Conservation (phyloP, 1,139 yeast species). For the Suhomyces bribrorum region DNA sequence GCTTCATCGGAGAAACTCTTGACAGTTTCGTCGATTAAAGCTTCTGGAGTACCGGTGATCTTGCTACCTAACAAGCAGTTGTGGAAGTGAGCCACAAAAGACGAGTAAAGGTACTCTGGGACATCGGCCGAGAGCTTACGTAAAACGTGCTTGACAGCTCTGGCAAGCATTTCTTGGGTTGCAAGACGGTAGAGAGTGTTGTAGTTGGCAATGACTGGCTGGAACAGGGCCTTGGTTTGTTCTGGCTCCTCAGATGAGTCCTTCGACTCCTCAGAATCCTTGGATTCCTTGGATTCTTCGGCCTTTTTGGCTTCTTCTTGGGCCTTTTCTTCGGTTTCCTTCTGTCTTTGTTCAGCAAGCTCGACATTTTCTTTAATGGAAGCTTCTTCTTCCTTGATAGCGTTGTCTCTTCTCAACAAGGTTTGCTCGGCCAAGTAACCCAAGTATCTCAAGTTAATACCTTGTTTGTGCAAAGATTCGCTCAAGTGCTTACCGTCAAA, state of each 20-base stretch:
- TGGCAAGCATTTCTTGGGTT: constrained; percentile 71
- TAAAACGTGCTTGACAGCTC: constrained; percentile 76
- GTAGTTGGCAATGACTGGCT: constrained; percentile 45
- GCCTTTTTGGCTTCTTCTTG: constrained; percentile 33
- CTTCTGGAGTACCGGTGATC: constrained; percentile 46
- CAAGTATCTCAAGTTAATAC: constrained; percentile 87
- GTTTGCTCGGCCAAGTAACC: constrained; percentile 57
- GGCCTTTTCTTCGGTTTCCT: constrained; percentile 32
- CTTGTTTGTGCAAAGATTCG: constrained; percentile 67
- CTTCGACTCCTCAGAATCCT: constrained; percentile 27
- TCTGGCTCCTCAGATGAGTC: constrained; percentile 26
- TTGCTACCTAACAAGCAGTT: constrained; percentile 64
- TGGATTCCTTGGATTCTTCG: constrained; percentile 20
- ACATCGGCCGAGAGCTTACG: constrained; percentile 48
- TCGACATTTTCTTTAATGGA: constrained; percentile 26
- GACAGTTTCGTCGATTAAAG: constrained; percentile 45
- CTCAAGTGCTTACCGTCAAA: constrained; percentile 80
- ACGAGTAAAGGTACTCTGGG: constrained; percentile 59
- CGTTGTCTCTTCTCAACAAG: constrained; percentile 27
- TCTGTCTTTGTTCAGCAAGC: constrained; percentile 25
- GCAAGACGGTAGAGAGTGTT: constrained; percentile 50
- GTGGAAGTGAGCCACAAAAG: constrained; percentile 68
- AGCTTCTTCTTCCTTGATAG: constrained; percentile 22
- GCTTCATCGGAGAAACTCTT: constrained; percentile 42
- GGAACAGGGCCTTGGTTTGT: constrained; percentile 42